These are phyloP conservation scores for Mariannaea elegans DNA, from an alignment of 2,329 filamentous ascomycete genomes.

Conservation along the genomic window DNA sequence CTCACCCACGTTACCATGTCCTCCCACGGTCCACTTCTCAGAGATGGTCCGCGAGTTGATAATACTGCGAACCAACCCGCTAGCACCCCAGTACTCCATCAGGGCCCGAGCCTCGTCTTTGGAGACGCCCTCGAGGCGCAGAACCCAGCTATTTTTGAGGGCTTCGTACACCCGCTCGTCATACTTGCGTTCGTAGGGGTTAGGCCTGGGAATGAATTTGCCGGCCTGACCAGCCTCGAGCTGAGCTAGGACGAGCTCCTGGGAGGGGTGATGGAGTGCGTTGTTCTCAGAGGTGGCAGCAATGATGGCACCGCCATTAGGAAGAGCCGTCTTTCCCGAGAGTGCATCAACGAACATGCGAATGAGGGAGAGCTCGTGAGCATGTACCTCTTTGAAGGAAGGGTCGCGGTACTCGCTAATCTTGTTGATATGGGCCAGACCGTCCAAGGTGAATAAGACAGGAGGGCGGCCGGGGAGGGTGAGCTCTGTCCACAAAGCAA, in stretches of 20 bases:
- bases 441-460: slow-evolving; percentile 81
- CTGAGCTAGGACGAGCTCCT: slow-evolving; percentile 73
- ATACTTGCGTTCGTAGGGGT: slow-evolving; percentile 66
- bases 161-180: slow-evolving; percentile 64
- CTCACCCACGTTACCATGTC: slow-evolving; percentile 85
- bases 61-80: slow-evolving; percentile 76
- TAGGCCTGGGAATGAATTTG: slow-evolving; percentile 50
- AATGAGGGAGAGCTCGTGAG: slow-evolving; percentile 83
- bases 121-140: slow-evolving; percentile 73
- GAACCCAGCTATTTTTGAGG: slow-evolving; percentile 59
- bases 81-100: slow-evolving; percentile 93
- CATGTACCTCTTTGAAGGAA: slow-evolving; percentile 78
- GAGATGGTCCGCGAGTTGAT: slow-evolving; percentile 77
- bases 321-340: slow-evolving; percentile 62
- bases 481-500: slow-evolving; percentile 84
- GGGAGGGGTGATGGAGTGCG: slow-evolving; percentile 67
- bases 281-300: slow-evolving; percentile 80
- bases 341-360: slow-evolving; percentile 79
- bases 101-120: slow-evolving; percentile 79
- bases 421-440: slow-evolving; percentile 82
- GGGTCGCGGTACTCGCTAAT: slow-evolving; percentile 78
- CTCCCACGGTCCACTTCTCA: slow-evolving; percentile 86
- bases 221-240: slow-evolving; percentile 55
- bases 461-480: slow-evolving; percentile 59
- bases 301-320: slow-evolving; percentile 82